Percentiles rank a stretch among this genome's conserved stretches.
Conservation (phyloP, 148 eudicot genomes). For the Vaccinium vitisidaea region DNA sequence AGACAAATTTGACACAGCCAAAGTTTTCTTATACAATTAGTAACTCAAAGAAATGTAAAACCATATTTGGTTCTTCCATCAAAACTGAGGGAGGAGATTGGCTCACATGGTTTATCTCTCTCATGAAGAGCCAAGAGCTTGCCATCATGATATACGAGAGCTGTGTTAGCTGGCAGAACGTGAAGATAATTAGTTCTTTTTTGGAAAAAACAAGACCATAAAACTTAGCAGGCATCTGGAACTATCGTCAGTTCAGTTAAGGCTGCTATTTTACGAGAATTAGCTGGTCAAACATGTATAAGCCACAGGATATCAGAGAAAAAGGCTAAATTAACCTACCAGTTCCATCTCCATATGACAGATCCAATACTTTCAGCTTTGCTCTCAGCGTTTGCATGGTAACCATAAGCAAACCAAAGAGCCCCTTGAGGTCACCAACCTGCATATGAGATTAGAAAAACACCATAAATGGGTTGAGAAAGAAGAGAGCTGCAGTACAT, state of each 20-base stretch:
- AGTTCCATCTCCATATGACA: constrained; percentile 71
- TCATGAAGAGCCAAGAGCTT: constrained; percentile 91
- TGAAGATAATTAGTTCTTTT: constrained; percentile 10
- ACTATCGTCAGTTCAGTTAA: background rate
- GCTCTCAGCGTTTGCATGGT: constrained; percentile 69
- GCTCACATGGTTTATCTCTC: constrained; percentile 93
- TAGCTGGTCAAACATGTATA: background rate
- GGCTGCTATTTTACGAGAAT: background rate
- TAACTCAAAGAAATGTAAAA: background rate
- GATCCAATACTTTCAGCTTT: constrained; percentile 77
- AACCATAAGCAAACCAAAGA: constrained; percentile 72
- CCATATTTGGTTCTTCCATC: background rate
- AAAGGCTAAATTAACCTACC: constrained; percentile 35
- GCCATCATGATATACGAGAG: constrained; percentile 89
- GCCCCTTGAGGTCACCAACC: constrained; percentile 89
- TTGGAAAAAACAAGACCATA: background rate
- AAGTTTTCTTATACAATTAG: background rate
- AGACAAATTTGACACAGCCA: background rate
- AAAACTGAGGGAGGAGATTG: constrained; percentile 11
- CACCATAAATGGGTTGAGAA: background rate
- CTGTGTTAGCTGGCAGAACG: constrained; percentile 73
- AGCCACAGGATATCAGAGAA: background rate
- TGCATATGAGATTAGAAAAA: constrained; percentile 31
- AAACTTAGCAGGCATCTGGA: background rate
- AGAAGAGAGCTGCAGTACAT: too few species aligned